Conservation (phyloP, 2,329 filamentous ascomycete genomes). For the Mariannaea sp. region DNA sequence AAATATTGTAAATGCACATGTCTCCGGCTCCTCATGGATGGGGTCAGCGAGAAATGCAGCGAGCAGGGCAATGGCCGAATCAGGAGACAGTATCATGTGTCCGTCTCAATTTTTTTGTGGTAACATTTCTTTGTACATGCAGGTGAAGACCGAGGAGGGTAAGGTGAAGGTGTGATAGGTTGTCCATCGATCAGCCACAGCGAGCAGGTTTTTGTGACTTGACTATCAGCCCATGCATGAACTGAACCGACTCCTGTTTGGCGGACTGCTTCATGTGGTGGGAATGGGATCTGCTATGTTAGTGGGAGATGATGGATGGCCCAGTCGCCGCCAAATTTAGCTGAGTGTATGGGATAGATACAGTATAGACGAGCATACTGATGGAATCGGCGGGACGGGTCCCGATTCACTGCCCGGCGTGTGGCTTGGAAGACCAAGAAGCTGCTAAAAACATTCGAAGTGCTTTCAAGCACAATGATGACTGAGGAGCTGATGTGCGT, state of each 20-base stretch:
- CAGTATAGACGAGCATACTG: too few species aligned
- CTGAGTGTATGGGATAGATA: conserved; percentile 10
- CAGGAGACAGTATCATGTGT: conserved; percentile 24
- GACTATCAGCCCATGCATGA: conserved; percentile 38
- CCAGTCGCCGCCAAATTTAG: neutral
- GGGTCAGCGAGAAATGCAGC: conserved; percentile 20
- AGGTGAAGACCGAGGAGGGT: conserved; percentile 6
- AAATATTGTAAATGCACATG: conserved; percentile 14
- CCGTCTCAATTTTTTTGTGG: conserved; percentile 7
- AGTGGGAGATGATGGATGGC: conserved; percentile 6
- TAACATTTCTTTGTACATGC: neutral
- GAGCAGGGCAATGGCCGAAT: conserved; percentile 26
- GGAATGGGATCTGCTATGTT: conserved; percentile 14
- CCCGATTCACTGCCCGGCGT: neutral
- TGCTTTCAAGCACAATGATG: too few species aligned
- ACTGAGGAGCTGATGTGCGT: too few species aligned
- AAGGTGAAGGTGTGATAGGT: conserved; percentile 23
- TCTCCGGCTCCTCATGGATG: conserved; percentile 22
- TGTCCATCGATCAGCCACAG: conserved; percentile 30
- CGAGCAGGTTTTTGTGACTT: conserved; percentile 32
- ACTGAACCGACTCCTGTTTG: conserved; percentile 29
- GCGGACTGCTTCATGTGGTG: conserved; percentile 21
- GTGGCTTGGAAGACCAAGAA: neutral
- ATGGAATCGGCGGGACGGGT: neutral
- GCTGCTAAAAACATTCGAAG: too few species aligned